These are phyloP conservation scores for Lipomyces kockii DNA, from an alignment of 805 yeast genomes.

Conservation along the genomic window DNA sequence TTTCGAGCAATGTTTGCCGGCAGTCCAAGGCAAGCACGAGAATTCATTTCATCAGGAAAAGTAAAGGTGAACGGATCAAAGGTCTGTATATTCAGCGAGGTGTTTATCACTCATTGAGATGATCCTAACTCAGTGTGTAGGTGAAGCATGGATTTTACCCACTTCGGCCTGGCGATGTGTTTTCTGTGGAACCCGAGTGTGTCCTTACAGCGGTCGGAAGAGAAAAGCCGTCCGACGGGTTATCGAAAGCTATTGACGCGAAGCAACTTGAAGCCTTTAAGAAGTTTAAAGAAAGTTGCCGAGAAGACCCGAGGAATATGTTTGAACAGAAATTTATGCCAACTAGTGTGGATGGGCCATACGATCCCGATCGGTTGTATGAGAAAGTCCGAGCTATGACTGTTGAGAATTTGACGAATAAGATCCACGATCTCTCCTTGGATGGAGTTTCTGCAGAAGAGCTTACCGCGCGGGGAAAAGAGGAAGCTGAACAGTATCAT, in stretches of 20 bases:
- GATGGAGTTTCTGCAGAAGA: constrained; percentile 9
- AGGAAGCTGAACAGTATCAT: constrained; percentile 35
- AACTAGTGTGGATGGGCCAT: constrained; percentile 25
- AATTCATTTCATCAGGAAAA: constrained; percentile 76
- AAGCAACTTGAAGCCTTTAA: constrained; percentile 79
- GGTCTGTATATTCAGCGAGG: constrained; percentile 1
- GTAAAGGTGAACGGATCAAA: constrained; percentile 82
- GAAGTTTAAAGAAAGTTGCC: constrained; percentile 64
- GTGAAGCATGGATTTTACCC: constrained; percentile 26
- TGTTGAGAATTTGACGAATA: background rate
- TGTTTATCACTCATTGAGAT: background rate
- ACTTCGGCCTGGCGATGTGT: constrained; percentile 82
- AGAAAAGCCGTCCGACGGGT: constrained; percentile 72
- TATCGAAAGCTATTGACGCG: constrained; percentile 71
- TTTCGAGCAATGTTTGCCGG: constrained; percentile 94
- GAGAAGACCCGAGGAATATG: constrained; percentile 58
- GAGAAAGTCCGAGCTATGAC: constrained; percentile 19
- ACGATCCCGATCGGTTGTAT: constrained; percentile 21
- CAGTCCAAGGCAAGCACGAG: constrained; percentile 91
- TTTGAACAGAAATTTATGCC: constrained; percentile 49
- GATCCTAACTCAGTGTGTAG: constrained; percentile 7
- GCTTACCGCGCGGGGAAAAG: constrained; percentile 32
- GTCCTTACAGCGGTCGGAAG: constrained; percentile 86
- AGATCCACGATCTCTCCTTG: constrained; percentile 24
- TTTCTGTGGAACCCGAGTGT: constrained; percentile 81